Conservation (phyloP, 495 filamentous ascomycete species). For the Venustampulla echinocandica region DNA sequence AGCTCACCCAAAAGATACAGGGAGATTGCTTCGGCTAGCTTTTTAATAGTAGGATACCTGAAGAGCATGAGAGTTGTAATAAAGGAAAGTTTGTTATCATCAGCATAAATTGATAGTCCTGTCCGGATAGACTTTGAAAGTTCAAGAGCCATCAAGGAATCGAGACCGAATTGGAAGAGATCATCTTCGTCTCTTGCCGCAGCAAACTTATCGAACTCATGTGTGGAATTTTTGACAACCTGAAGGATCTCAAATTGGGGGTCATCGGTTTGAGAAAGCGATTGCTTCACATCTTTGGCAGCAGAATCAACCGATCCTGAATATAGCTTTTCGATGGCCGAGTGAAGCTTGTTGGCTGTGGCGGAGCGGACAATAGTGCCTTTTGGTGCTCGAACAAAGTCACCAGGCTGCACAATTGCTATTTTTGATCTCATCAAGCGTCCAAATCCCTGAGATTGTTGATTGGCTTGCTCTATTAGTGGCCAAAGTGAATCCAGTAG, state of each 20-base stretch:
- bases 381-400: background rate
- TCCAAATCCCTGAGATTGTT: background rate
- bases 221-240: background rate
- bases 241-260: background rate
- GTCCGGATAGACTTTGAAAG: conserved; percentile 25
- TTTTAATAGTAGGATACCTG: too few relatives aligned
- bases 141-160: background rate
- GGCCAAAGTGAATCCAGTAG: conserved; percentile 25
- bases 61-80: too few relatives aligned
- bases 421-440: too few relatives aligned
- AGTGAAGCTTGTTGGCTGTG: background rate
- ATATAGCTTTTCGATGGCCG: background rate
- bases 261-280: background rate
- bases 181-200: too few relatives aligned
- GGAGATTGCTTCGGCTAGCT: too few relatives aligned
- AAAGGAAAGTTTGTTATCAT: too few relatives aligned
- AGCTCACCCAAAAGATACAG: too few relatives aligned
- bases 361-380: background rate
- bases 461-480: conserved; percentile 23
- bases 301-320: background rate
- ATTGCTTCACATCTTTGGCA: background rate
- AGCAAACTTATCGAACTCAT: background rate
- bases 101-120: too few relatives aligned
- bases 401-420: background rate
- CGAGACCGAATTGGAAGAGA: background rate